A percentile compares a stretch with the other conserved stretches of the same genome.
phyloP scores from a whole-genome alignment of 495 filamentous ascomycete species.

The Penicillium robsamsonii region DNA sequence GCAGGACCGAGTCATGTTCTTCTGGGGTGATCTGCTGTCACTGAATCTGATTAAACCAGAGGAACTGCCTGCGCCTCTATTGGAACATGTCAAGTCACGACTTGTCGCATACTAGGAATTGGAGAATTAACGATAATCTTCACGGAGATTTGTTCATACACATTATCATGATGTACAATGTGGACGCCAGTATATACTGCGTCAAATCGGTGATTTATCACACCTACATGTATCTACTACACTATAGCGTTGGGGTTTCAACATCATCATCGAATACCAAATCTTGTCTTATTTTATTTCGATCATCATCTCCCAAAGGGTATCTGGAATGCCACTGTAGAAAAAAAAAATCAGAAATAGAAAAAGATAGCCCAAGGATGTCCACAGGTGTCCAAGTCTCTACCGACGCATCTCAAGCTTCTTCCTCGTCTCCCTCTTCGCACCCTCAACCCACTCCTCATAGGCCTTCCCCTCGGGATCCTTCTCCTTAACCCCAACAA shows the following conservation, averaged over 20 bases:
- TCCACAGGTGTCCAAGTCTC: not conserved
- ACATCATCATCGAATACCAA: conserved; percentile 14
- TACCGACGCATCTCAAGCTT: conserved; percentile 52
- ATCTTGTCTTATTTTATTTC: conserved; percentile 2
- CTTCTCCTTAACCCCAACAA: conserved; percentile 64
- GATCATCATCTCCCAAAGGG: conserved; percentile 8
- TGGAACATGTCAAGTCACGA: conserved; percentile 53
- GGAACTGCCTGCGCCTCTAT: conserved; percentile 65
- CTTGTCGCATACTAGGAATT: conserved; percentile 53
- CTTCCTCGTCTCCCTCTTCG: conserved; percentile 66
- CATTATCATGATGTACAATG: conserved; percentile 21
- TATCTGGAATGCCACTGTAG: conserved; percentile 13
- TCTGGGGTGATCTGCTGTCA: conserved; percentile 82
- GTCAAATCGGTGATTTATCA: conserved; percentile 10
- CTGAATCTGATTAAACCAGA: conserved; percentile 68
- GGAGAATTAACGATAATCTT: conserved; percentile 3
- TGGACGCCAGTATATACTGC: conserved; percentile 25
- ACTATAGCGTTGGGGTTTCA: conserved; percentile 12
- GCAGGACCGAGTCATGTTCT: conserved; percentile 85
- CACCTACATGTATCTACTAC: conserved; percentile 14
- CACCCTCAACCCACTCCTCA: conserved; percentile 75
- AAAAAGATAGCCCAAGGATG: not conserved
- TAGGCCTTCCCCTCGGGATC: conserved; percentile 54
- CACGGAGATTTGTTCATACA: conserved; percentile 6
- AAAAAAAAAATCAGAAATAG: not conserved